These are phyloP conservation scores for Exobasidium rhododendri DNA, from an alignment of 1,284 basidiomycete species.

Conservation along the genomic window DNA sequence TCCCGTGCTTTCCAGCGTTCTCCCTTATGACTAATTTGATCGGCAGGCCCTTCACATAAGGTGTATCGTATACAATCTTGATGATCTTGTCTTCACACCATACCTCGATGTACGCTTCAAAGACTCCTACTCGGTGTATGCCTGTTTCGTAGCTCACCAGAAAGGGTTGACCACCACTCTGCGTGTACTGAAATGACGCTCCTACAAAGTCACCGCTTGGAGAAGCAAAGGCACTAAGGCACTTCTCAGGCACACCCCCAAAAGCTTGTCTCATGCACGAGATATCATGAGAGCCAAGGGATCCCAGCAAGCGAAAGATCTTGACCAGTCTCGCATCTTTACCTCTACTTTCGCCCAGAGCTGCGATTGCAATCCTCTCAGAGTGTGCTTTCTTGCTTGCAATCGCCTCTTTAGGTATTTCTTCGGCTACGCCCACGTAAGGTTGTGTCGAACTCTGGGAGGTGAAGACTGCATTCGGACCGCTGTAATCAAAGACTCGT, in stretches of 20 bases:
- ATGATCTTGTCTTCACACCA: constrained; percentile 55
- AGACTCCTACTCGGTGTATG: constrained; percentile 53
- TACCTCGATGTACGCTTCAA: constrained; percentile 58
- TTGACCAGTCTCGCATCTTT: constrained; percentile 30
- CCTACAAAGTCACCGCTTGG: constrained; percentile 35
- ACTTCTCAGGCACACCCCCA: constrained; percentile 28
- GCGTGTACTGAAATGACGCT: constrained; percentile 27
- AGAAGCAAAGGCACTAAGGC: constrained; percentile 26
- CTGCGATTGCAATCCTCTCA: constrained; percentile 25
- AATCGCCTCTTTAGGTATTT: constrained; percentile 28
- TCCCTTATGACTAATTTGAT: constrained; percentile 54
- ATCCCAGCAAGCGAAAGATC: constrained; percentile 45
- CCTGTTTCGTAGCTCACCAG: constrained; percentile 35
- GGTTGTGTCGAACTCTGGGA: constrained; percentile 54
- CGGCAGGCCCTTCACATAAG: constrained; percentile 57
- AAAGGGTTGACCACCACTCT: constrained; percentile 20
- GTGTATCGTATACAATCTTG: constrained; percentile 54
- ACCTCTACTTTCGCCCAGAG: constrained; percentile 32
- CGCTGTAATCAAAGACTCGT: constrained; percentile 57
- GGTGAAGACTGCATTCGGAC: constrained; percentile 56
- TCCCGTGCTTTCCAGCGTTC: constrained; percentile 15
- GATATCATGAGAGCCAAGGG: constrained; percentile 56
- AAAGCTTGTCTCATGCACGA: constrained; percentile 56
- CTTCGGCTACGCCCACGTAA: constrained; percentile 36
- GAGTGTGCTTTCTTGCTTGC: constrained; percentile 20